phyloP scores from a whole-genome alignment of 2,329 filamentous ascomycete genomes.

The Fusarium temperatum region DNA sequence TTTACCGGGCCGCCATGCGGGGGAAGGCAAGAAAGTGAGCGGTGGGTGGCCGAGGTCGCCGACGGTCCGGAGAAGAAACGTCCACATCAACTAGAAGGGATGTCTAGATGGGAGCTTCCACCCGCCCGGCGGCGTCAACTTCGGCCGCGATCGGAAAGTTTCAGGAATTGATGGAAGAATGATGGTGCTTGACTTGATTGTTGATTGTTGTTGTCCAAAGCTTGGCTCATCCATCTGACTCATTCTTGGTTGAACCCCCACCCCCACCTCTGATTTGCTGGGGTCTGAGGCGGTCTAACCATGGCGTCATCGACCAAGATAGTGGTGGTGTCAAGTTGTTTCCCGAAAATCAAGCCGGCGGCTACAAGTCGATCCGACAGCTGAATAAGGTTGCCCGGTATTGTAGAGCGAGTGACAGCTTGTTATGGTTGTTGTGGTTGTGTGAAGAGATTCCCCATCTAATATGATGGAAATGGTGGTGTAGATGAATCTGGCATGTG shows the following conservation, averaged over 20 bases:
- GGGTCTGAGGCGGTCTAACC: constrained; percentile 12
- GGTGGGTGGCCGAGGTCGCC: constrained; percentile 22
- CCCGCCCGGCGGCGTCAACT: constrained; percentile 7
- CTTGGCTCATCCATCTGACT: constrained; percentile 24
- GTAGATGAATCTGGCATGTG: constrained; percentile 34
- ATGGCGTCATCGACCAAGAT: constrained; percentile 35
- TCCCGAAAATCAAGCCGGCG: constrained; percentile 24
- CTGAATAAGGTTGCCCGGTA: constrained; percentile 15
- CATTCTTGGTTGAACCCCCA: constrained; percentile 27
- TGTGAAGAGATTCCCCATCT: constrained; percentile 12
- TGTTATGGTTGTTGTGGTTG: constrained; percentile 5
- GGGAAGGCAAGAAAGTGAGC: constrained; percentile 5
- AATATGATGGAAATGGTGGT: constrained; percentile 30
- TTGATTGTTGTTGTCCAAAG: constrained; percentile 22
- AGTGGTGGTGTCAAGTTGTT: constrained; percentile 11
- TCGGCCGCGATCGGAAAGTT: constrained; percentile 35
- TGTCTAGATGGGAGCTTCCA: constrained; percentile 23
- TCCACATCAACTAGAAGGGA: constrained; percentile 6
- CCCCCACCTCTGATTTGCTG: constrained; percentile 26
- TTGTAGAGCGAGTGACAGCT: constrained; percentile 9
- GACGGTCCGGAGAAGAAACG: constrained; percentile 13
- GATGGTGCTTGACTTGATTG: constrained; percentile 19
- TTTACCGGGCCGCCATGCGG: constrained; percentile 20
- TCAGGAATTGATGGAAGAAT: not conserved
- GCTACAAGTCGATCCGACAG: constrained; percentile 21